These are phyloP conservation scores for Xanthoconium separans DNA, from an alignment of 1,284 basidiomycete species.

Conservation along the genomic window DNA sequence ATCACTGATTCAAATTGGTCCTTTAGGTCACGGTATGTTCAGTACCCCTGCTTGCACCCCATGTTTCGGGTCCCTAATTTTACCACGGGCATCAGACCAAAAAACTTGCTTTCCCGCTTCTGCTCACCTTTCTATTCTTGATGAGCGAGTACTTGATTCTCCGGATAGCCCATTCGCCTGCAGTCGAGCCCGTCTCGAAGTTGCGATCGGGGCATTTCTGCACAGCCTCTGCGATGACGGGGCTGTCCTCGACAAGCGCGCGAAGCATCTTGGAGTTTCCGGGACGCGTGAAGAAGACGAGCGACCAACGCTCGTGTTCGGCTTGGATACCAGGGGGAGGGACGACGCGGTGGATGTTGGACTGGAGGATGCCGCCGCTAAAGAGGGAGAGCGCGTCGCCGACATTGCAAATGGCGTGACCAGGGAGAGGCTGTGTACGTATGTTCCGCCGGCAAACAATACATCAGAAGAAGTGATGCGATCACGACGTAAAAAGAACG, in stretches of 20 bases:
- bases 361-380: conserved; percentile 57
- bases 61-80: conserved; percentile 36
- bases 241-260: conserved; percentile 50
- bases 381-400: conserved; percentile 59
- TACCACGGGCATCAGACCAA: neutral
- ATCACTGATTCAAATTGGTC: neutral
- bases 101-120: neutral
- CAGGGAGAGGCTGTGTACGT: conserved; percentile 48
- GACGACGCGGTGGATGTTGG: conserved; percentile 54
- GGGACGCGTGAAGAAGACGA: conserved; percentile 64
- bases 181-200: conserved; percentile 42
- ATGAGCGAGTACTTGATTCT: conserved; percentile 46
- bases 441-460: no score
- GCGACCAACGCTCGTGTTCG: conserved; percentile 50
- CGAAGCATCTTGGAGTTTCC: conserved; percentile 48
- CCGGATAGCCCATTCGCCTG: conserved; percentile 48
- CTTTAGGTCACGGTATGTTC: conserved; percentile 29
- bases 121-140: conserved; percentile 41
- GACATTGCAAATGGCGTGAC: conserved; percentile 60
- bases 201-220: conserved; percentile 32
- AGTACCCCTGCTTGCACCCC: conserved; percentile 36
- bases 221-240: conserved; percentile 42
- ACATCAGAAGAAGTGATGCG: no score
- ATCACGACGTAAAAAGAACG: neutral
- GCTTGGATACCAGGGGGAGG: conserved; percentile 48